Evolutionary conservation across 352 stramenopile genomes (phyloP), one percentile per base, ranked within the genome.

Genomic region (Phytophthora syringae): DNA sequence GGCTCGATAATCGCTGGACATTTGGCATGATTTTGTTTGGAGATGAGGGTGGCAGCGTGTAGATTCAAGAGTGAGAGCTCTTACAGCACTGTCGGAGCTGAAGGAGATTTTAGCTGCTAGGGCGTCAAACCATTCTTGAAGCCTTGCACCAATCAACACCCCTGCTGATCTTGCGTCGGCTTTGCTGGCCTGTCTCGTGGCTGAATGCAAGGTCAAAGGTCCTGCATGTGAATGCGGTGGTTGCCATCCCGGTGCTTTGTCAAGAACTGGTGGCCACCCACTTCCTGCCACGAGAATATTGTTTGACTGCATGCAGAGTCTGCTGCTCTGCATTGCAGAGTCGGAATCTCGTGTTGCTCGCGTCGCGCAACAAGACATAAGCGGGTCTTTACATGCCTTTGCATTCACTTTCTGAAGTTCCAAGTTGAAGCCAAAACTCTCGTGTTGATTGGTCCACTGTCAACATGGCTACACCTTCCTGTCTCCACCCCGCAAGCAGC

Each of bases 401-500:
- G n/a, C n/a, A 39, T 32, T 32, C 27, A 32, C n/a, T 20, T 45
- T 52, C 18, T 44, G 20, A 49, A 48, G n/a, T 21, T 37, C 9
- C 6, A 52, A 53, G 49, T 61, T 67, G 50, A 67, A 67, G 50
- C 24, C 30, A 12, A 67, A 66, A 49, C 6, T 47, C 32, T 11
- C 18, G 1, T 50, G 40, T 3, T 50, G 30, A 61, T 61, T 67
- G 49, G 50, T 24, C 24, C 16, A 45, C 10, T 15, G 2, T 1
- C 16, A n/a, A 40, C 25, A 59, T 52, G 58, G 48, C 39, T 65
- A 65, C 37, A 65, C n/a, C 18, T 43, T 61, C 9, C 60, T 36
- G 28, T 60, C 40, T 27, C 16, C 36, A 37, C 16, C 30, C 32
- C 74, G 62, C 43, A 85, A 37, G 47, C 77, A 89, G 69, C 77